A percentile compares a stretch with the other conserved stretches of the same genome.
These are phyloP conservation scores for Yamadazyma spencermartinsiae DNA, from an alignment of 1,139 yeast genomes.

Conservation along the genomic window DNA sequence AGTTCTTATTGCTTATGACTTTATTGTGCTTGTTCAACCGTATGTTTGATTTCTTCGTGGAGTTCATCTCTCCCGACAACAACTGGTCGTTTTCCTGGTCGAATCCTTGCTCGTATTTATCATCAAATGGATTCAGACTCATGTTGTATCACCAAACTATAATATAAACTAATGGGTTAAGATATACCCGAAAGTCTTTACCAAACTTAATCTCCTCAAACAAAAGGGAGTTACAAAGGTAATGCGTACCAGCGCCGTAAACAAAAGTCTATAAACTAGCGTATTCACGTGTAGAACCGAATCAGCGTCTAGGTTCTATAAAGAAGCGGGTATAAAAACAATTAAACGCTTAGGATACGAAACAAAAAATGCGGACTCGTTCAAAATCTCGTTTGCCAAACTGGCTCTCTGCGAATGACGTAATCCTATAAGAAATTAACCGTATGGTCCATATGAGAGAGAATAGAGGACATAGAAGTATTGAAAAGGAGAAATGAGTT, in stretches of 20 bases:
- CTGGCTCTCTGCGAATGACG: not conserved
- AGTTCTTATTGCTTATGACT: slow-evolving; percentile 11
- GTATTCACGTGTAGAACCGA: no score
- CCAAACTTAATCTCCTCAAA: no score
- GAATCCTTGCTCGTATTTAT: not conserved
- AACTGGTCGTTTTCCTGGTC: slow-evolving; percentile 7
- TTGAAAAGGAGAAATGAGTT: not conserved
- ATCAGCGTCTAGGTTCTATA: no score
- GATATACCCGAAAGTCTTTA: no score
- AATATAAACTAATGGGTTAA: no score
- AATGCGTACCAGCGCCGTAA: no score
- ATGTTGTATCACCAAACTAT: no score
- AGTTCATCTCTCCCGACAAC: slow-evolving; percentile 6
- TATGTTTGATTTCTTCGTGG: slow-evolving; percentile 7
- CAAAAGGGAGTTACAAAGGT: no score
- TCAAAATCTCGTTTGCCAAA: not conserved
- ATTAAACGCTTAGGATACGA: not conserved
- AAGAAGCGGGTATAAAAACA: no score
- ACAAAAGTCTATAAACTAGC: no score
- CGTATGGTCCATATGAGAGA: no score
- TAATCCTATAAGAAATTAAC: not conserved
- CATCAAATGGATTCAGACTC: slow-evolving; percentile 3
- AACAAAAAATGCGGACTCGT: not conserved
- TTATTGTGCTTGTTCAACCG: slow-evolving; percentile 12
- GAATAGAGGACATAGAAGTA: not conserved